Conservation (phyloP, 805 yeast genomes). For the Candida ulmi region DNA sequence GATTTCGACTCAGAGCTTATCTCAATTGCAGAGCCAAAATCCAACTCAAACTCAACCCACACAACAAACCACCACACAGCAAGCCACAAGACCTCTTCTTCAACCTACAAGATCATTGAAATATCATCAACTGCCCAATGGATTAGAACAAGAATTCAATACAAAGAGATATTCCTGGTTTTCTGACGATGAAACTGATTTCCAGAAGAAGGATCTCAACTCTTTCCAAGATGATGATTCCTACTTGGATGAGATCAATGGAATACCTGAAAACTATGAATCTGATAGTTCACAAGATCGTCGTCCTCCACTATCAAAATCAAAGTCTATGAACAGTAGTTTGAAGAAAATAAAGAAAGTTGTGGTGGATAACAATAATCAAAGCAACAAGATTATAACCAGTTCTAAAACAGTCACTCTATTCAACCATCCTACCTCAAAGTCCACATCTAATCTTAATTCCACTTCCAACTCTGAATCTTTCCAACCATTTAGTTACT, state of each 20-base stretch:
- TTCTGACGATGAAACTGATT: constrained; percentile 24
- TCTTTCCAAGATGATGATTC: constrained; percentile 12
- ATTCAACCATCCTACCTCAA: constrained; percentile 19
- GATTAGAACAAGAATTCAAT: constrained; percentile 30
- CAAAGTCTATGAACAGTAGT: constrained; percentile 14
- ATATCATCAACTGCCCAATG: constrained; percentile 32
- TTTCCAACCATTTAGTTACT: constrained; percentile 7
- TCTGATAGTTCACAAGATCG: constrained; percentile 13
- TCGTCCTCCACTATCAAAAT: constrained; percentile 2
- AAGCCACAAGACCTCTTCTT: not conserved
- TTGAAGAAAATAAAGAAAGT: constrained; percentile 11
- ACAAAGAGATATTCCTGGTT: constrained; percentile 20
- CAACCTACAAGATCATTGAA: constrained; percentile 23
- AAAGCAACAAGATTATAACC: constrained; percentile 30
- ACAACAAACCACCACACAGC: not conserved
- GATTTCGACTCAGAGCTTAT: too few species aligned
- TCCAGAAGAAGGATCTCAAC: not conserved
- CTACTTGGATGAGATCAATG: constrained; percentile 46
- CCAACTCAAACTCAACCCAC: too few species aligned
- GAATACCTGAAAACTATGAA: constrained; percentile 39
- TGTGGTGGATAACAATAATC: constrained; percentile 23
- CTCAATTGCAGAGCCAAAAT: too few species aligned
- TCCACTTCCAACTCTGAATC: not conserved
- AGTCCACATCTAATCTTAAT: too few species aligned
- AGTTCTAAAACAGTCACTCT: constrained; percentile 35